Evolutionary conservation across 1,284 basidiomycete genomes (phyloP).

Genomic region (Afroboletus lepidellus): DNA sequence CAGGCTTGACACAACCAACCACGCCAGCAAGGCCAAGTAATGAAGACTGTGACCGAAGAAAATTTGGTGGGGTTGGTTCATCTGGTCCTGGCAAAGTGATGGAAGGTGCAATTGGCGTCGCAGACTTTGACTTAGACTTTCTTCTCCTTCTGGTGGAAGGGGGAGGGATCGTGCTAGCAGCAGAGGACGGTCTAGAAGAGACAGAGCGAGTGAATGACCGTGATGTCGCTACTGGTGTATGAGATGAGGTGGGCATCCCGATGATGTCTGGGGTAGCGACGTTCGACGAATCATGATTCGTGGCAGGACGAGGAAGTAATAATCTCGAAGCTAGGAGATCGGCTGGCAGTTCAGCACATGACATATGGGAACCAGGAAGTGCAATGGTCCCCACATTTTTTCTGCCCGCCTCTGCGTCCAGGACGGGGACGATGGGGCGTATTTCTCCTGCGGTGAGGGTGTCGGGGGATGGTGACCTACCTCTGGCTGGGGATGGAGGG

Average conservation of each 20-base stretch:
- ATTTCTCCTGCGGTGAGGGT: constrained; percentile 39
- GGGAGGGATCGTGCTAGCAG: background rate
- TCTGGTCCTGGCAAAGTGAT: constrained; percentile 64
- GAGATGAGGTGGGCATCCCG: background rate
- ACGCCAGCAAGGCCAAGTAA: constrained; percentile 69
- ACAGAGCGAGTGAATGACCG: constrained; percentile 13
- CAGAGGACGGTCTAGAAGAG: constrained; percentile 19
- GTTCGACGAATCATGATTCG: constrained; percentile 11
- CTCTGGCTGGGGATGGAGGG: constrained; percentile 66
- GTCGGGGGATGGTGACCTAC: constrained; percentile 69
- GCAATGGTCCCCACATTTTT: constrained; percentile 94
- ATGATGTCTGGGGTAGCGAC: background rate
- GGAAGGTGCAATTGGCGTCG: constrained; percentile 40
- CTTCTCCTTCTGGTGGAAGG: constrained; percentile 22
- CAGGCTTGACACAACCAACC: constrained; percentile 61
- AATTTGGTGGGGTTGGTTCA: constrained; percentile 61
- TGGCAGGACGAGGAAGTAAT: constrained; percentile 25
- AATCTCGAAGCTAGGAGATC: constrained; percentile 58
- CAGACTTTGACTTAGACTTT: constrained; percentile 26
- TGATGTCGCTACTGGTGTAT: constrained; percentile 10
- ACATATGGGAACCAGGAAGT: constrained; percentile 85
- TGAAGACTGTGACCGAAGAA: constrained; percentile 67
- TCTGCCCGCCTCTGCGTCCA: constrained; percentile 38
- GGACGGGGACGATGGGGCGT: constrained; percentile 9
- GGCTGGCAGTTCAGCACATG: constrained; percentile 77